Percentiles rank a stretch among this genome's conserved stretches.
Evolutionary conservation across 2,329 filamentous ascomycete species (phyloP).

Genomic region (Xylaria hypoxylon): DNA sequence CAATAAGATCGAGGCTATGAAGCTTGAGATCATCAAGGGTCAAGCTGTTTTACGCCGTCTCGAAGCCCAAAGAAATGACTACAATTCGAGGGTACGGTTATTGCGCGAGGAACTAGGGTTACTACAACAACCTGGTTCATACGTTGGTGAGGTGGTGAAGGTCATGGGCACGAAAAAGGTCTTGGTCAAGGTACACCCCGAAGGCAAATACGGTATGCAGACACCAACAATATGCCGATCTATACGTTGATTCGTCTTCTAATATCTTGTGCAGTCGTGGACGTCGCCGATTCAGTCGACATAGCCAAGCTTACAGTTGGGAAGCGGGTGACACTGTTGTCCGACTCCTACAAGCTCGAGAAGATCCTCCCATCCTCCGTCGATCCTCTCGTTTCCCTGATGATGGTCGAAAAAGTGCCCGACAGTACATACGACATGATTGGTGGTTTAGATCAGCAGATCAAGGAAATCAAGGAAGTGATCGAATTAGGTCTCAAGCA

Average conservation of each 20-base stretch:
- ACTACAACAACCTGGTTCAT: conserved; percentile 96
- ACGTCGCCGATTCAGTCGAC: conserved; percentile 94
- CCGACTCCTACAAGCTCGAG: conserved; percentile 98
- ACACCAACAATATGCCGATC: not conserved
- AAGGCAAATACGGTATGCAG: conserved; percentile 94
- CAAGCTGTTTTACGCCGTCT: conserved; percentile 94
- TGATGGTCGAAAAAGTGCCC: conserved; percentile 99
- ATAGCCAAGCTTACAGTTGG: conserved; percentile 95
- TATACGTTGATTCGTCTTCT: conserved; percentile 33
- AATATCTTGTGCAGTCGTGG: conserved; percentile 75
- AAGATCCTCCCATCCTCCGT: conserved; percentile 98
- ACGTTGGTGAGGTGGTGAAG: conserved; percentile 99
- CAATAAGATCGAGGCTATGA: conserved; percentile 99
- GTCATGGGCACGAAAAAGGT: conserved; percentile 99
- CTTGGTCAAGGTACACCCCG: conserved; percentile 97
- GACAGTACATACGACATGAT: conserved; percentile 99
- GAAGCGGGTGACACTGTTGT: conserved; percentile 96
- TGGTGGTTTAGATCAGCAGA: conserved; percentile 96
- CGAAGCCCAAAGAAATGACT: conserved; percentile 98
- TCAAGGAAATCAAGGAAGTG: conserved; percentile 99
- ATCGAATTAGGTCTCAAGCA: conserved; percentile 99
- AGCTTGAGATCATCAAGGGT: conserved; percentile 99
- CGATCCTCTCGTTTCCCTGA: conserved; percentile 96
- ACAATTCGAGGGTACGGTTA: conserved; percentile 96
- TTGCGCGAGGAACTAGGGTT: conserved; percentile 94